A percentile compares a stretch with the other conserved stretches of the same genome.
phyloP scores from a whole-genome alignment of 192 early-diverging fungal genomes.

The Entomortierella chlamydospora region DNA sequence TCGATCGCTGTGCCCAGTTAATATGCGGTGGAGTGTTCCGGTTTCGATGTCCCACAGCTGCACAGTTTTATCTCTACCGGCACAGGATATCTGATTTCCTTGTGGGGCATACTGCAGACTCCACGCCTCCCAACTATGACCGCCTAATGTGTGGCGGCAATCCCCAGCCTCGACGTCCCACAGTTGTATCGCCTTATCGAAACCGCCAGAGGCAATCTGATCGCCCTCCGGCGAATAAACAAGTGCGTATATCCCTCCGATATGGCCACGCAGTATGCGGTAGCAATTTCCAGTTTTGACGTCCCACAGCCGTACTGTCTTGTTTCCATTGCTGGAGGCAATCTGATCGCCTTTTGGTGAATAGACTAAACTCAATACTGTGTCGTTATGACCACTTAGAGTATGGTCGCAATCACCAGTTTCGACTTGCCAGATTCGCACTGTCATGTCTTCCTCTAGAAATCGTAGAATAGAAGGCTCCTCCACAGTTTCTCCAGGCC shows the following conservation, averaged over 20 bases:
- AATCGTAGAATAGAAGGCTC: conserved; percentile 3
- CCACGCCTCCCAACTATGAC: background rate
- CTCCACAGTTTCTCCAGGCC: background rate
- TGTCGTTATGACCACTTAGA: background rate
- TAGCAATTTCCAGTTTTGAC: background rate
- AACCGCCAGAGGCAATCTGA: background rate
- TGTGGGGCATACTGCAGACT: background rate
- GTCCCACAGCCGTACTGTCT: background rate
- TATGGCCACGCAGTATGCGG: background rate
- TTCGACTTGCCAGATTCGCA: background rate
- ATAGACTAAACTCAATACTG: background rate
- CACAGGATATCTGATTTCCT: background rate
- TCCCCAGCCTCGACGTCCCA: background rate
- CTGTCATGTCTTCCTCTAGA: background rate
- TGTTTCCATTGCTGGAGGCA: background rate
- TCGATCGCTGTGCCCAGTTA: background rate
- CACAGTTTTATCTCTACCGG: background rate
- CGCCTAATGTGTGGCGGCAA: no score
- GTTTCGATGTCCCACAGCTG: background rate
- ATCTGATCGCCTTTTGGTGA: conserved; percentile 1
- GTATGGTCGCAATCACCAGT: background rate
- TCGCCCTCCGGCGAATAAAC: background rate
- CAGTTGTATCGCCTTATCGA: background rate
- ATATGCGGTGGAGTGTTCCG: background rate
- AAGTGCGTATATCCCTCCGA: background rate